Base-by-base conservation (phyloP, 495 filamentous ascomycete genomes). In the Talaromyces thailandensis region DNA sequence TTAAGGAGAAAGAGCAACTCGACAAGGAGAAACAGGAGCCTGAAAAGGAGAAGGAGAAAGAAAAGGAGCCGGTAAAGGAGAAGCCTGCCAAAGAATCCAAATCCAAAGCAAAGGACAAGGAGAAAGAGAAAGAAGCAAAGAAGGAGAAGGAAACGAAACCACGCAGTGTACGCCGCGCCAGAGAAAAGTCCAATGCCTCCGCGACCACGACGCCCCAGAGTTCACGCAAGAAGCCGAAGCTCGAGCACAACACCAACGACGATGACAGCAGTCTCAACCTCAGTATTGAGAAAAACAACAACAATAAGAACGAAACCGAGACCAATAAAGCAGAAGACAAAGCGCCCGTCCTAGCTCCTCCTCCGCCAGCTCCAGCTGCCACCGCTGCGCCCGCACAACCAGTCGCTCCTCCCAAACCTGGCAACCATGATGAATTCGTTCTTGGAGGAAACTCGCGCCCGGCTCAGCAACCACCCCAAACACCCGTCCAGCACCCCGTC, bases 161-260 rank as follows among this genome's bases (percentile, higher is more conserved):
- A 21, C 68, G 71, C 21, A 64, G 64, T 28, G 26, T 24, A 62
- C 77, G 76, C 59, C 76, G 76, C 24, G 71, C 69, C 21, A 71
- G 76, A 14, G 74, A 78, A 57, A 77, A 77, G 62, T 75, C 76
- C 1, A 69, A 68, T 25, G 65, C 71, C 23, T 69, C 66, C 1
- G 61, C 73, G 6, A 67, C 64, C 48, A 67, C 61, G 55, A 53
- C 65, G 35, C 53, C 64, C n/a, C 58, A 67, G 28, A 59, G 63
- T n/a, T 69, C 77, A 32, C 71, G 76, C 58, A 81, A 81, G 68
- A 82, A 79, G 64, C 71, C 77, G 51, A 81, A 79, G 66, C 65
- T 78, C 57, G 77, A 82, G 62, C 66, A 69, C 64, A 16, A 70
- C 56, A 53, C 21, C 32, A 59, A 70, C 57, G 62, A 23, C 69